Base-by-base conservation (phyloP, 2,329 filamentous ascomycete genomes). In the Chaetomium globosum region DNA sequence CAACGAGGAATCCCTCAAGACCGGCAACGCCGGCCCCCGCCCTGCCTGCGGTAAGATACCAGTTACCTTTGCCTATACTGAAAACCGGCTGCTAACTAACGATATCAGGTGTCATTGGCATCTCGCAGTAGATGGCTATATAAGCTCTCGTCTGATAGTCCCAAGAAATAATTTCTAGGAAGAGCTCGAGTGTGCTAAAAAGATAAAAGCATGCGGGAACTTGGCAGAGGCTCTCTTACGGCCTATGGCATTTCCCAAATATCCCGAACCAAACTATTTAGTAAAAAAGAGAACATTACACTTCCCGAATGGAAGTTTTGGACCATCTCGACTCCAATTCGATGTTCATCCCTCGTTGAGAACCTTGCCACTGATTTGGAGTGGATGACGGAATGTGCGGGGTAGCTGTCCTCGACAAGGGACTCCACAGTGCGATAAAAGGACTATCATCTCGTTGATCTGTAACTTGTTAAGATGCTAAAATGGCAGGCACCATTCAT, bases 1-100 rank as follows among this genome's bases (percentile, higher is more conserved):
- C 73, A 89, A 91, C 82, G 92, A 94, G 82, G 93, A 98, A 85
- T 97, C 92, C 76, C 92, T 96, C 85, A 97, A 96, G 89, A 99
- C 95, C 71, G 95, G 95, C 73, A 99, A 98, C 79, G 95, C 95
- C 77, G 95, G 95, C 75, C 80, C 83, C 74, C 92, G 95, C 77
- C 95, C 95, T 77, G 95, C 95, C 78, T 99, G 95, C 82, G 95
- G 95, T 71, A 69, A 54, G 70, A 19, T 10, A 28, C 8, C 13
- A 1, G 4, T 16, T 19, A 28, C 12, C n/a, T 16, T 36, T 16
- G 6, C 23, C 56, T n/a, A 4, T 48, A 16, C 19, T 12, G 26
- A 49, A 7, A 69, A 67, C 69, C 65, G 23, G 4, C 53, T 26
- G 62, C 58, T 61, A 52, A 69, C 54, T 6, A n/a, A n/a, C 46